These are phyloP conservation scores for Aspergillaceae sp. DNA, from an alignment of 2,329 filamentous ascomycete genomes.

Conservation along the genomic window DNA sequence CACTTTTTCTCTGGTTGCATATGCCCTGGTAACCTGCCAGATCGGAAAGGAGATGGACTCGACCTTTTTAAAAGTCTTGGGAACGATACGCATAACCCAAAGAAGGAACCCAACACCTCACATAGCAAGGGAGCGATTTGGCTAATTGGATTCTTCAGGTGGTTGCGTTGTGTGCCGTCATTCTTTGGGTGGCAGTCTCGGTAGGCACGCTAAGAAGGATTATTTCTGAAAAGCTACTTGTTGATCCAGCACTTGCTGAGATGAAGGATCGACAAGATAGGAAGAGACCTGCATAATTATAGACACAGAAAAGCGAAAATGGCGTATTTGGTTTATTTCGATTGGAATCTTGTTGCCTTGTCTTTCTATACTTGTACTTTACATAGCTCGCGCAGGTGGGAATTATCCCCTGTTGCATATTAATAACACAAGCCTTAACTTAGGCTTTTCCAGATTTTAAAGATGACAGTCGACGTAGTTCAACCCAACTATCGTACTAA, in stretches of 20 bases:
- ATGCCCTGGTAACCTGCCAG: conserved; percentile 35
- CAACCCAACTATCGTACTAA: not conserved
- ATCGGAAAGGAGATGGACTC: conserved; percentile 45
- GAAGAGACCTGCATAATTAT: not conserved
- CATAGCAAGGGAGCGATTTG: not conserved
- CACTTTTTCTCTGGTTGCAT: conserved; percentile 51
- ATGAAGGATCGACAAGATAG: conserved; percentile 6
- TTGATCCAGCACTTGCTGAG: conserved; percentile 44
- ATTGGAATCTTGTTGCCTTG: not conserved
- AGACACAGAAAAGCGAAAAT: not conserved
- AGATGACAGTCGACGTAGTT: too few species aligned
- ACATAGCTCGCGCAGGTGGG: too few species aligned
- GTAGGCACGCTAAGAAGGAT: conserved; percentile 38
- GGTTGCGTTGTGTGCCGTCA: conserved; percentile 40
- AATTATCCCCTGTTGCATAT: too few species aligned
- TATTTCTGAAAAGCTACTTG: conserved; percentile 40
- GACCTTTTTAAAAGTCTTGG: conserved; percentile 48
- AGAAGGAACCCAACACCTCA: not conserved
- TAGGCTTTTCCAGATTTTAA: too few species aligned
- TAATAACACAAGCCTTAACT: too few species aligned
- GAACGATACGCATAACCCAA: conserved; percentile 32
- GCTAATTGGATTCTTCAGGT: conserved; percentile 21
- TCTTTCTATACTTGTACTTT: not conserved
- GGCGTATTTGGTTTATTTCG: not conserved
- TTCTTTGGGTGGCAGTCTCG: conserved; percentile 48